Base-by-base conservation (phyloP, 768 basidiomycete genomes). In the Suillus americanus region DNA sequence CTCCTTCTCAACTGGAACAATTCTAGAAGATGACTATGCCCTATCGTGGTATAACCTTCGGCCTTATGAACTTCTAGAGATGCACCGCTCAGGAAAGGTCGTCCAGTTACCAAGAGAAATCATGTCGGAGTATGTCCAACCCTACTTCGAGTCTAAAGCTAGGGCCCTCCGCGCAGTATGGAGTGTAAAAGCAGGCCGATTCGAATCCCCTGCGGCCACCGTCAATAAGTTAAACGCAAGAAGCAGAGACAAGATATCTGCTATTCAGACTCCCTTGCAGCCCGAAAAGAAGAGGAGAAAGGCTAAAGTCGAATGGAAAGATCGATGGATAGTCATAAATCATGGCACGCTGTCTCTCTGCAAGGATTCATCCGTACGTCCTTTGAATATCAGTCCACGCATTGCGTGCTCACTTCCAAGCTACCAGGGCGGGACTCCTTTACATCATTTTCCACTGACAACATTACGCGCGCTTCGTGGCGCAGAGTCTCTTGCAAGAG, bases 61-160 rank as follows among this genome's bases (percentile, higher is more conserved):
- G 8, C 83, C 88, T 0, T 79, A 86, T 66, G 91, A 92, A 68
- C 80, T 93, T 3, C 80, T 93, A 25, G 91, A 93, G 69, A 73
- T 93, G 20, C 90, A 93, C 64, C 79, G 80, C 8, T 63, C 69
- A 12, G 78, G 78, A 40, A 72, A 74, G 37, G 66, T 86, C 46
- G 77, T 82, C 3, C 72, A 72, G 4, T 78, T 90, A 0, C 83
- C 80, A 2, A 76, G 84, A 23, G 71, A 75, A 28, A 59, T 72
- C 45, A 67, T 79, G 20, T 68, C 72, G 53, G 77, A 79, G 7
- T 89, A 89, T 66, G 74, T 82, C 33, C 77, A 82, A 38, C 88
- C 87, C 0, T 89, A 86, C 75, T 88, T 86, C 70, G 84, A 87
- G 56, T 82, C 83, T 14, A 80, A 76, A 67, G 84, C 85, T 13